Percentiles rank a stretch among this genome's conserved stretches.
Conservation (phyloP, 2,329 filamentous ascomycete species). For the Hypoxylon sp. region DNA sequence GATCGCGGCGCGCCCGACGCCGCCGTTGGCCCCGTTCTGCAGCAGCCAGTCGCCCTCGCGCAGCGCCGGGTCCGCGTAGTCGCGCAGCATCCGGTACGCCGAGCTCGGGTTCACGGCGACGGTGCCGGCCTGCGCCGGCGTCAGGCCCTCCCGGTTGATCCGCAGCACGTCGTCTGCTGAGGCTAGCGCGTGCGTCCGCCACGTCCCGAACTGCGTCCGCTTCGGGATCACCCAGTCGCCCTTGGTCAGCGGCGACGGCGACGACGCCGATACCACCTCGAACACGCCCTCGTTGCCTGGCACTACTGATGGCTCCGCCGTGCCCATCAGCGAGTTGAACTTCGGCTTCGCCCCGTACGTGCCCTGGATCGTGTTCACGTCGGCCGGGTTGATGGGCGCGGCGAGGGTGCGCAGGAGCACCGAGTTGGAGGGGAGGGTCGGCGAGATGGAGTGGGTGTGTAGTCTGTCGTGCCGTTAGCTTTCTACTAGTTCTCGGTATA, state of each 20-base stretch:
- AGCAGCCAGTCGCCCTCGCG: slow-evolving; percentile 90
- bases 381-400: slow-evolving; percentile 93
- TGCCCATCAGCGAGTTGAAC: slow-evolving; percentile 80
- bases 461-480: slow-evolving; percentile 54
- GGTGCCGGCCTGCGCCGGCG: slow-evolving; percentile 80
- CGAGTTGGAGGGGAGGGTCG: slow-evolving; percentile 68
- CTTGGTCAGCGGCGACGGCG: slow-evolving; percentile 64
- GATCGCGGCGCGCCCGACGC: slow-evolving; percentile 89
- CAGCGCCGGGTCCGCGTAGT: slow-evolving; percentile 68
- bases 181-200: slow-evolving; percentile 87
- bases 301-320: slow-evolving; percentile 75
- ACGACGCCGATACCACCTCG: slow-evolving; percentile 79
- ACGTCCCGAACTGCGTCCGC: slow-evolving; percentile 84
- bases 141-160: slow-evolving; percentile 72
- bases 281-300: slow-evolving; percentile 94
- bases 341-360: slow-evolving; percentile 88
- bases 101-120: slow-evolving; percentile 93
- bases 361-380: slow-evolving; percentile 97
- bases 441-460: slow-evolving; percentile 79
- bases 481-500: neutral
- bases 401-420: slow-evolving; percentile 88
- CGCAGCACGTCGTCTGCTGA: slow-evolving; percentile 53
- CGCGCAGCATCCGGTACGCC: slow-evolving; percentile 89
- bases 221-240: slow-evolving; percentile 97
- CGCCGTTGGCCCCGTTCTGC: slow-evolving; percentile 95